Percentiles rank a stretch among this genome's conserved stretches.
Evolutionary conservation across 495 filamentous ascomycete genomes (phyloP).

Genomic region (Emericellopsis terricola): DNA sequence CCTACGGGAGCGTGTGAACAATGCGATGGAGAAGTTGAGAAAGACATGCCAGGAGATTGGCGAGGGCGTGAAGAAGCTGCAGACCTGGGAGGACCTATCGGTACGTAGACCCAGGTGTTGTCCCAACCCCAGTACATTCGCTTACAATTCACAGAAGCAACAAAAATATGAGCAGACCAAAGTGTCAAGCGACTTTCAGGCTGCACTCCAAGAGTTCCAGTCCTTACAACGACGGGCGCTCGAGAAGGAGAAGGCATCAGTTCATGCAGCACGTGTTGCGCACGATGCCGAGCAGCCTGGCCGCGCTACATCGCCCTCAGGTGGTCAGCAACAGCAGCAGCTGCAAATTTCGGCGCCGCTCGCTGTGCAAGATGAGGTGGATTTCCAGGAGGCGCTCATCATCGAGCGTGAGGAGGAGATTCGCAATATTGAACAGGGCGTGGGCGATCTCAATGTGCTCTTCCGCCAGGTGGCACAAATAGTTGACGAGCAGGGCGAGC

Average conservation of each 20-base stretch:
- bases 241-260: conserved; percentile 80
- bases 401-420: conserved; percentile 93
- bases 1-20: conserved; percentile 76
- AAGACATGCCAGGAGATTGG: conserved; percentile 81
- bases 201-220: conserved; percentile 80
- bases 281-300: conserved; percentile 22
- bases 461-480: conserved; percentile 96
- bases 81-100: conserved; percentile 80
- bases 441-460: conserved; percentile 87
- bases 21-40: conserved; percentile 67
- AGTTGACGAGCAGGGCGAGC: conserved; percentile 80
- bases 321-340: conserved; percentile 31
- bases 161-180: conserved; percentile 82
- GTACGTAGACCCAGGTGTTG: conserved; percentile 30
- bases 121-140: neutral
- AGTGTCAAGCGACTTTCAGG: conserved; percentile 77
- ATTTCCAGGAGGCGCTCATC: conserved; percentile 93
- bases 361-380: conserved; percentile 85
- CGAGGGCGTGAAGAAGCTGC: conserved; percentile 81
- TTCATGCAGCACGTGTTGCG: conserved; percentile 57
- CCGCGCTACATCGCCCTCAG: conserved; percentile 1
- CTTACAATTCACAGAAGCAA: conserved; percentile 37
- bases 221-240: conserved; percentile 68
- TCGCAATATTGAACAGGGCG: conserved; percentile 87
- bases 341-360: conserved; percentile 67